Percentiles rank a stretch among this genome's conserved stretches.
These are phyloP conservation scores for Alternaria consortialis DNA, from an alignment of 2,329 filamentous ascomycete genomes.

Conservation along the genomic window DNA sequence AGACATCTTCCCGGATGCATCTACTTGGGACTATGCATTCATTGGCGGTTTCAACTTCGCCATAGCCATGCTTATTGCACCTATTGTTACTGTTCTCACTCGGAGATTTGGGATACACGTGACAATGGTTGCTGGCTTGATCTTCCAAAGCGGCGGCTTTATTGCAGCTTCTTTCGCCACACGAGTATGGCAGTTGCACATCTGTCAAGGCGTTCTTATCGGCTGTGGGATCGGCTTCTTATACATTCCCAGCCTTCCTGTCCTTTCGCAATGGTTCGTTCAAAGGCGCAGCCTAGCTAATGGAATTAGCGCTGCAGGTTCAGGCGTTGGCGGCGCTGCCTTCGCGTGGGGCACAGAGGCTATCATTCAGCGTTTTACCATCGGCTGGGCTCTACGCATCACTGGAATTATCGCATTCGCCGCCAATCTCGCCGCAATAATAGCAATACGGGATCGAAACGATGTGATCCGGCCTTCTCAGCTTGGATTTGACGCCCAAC, in stretches of 20 bases:
- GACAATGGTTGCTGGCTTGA: slow-evolving; percentile 44
- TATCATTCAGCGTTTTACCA: slow-evolving; percentile 48
- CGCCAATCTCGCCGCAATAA: slow-evolving; percentile 41
- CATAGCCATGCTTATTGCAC: slow-evolving; percentile 48
- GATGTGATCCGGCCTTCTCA: slow-evolving; percentile 45
- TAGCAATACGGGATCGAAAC: slow-evolving; percentile 47
- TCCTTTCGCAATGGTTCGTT: slow-evolving; percentile 56
- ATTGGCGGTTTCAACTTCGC: slow-evolving; percentile 53
- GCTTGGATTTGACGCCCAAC: slow-evolving; percentile 47
- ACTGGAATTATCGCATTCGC: slow-evolving; percentile 47
- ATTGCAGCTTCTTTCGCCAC: slow-evolving; percentile 52
- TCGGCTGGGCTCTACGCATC: slow-evolving; percentile 55
- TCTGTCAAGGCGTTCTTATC: slow-evolving; percentile 54
- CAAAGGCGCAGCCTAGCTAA: slow-evolving; percentile 52
- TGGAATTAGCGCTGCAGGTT: slow-evolving; percentile 52
- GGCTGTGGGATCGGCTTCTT: slow-evolving; percentile 54
- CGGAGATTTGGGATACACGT: slow-evolving; percentile 35
- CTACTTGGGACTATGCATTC: slow-evolving; percentile 51
- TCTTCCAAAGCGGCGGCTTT: slow-evolving; percentile 48
- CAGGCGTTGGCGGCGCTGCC: slow-evolving; percentile 53
- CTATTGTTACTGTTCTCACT: slow-evolving; percentile 42
- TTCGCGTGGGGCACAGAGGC: slow-evolving; percentile 43
- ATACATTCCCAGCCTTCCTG: slow-evolving; percentile 51
- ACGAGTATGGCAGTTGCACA: slow-evolving; percentile 53
- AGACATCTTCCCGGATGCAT: slow-evolving; percentile 47